These are phyloP conservation scores for Fraxinus quadrangulata DNA, from an alignment of 257 asterid genomes.

Conservation along the genomic window DNA sequence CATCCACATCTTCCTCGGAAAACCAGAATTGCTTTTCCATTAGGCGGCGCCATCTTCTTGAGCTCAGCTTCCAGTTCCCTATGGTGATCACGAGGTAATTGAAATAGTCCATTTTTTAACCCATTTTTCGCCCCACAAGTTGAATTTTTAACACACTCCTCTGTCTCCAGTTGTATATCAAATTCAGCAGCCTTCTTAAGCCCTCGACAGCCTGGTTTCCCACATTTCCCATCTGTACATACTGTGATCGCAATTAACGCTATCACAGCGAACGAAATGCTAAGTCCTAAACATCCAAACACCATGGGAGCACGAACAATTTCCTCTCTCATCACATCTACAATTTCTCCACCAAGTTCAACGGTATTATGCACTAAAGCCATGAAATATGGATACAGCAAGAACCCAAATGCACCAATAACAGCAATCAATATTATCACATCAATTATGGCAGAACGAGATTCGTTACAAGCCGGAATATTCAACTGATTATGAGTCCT, in stretches of 20 bases:
- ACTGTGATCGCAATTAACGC: conserved; percentile 62
- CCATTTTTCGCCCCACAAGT: conserved; percentile 34
- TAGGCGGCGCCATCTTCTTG: conserved; percentile 90
- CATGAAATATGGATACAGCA: conserved; percentile 65
- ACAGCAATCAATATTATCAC: conserved; percentile 77
- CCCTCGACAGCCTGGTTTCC: conserved; percentile 76
- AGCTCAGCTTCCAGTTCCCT: conserved; percentile 91
- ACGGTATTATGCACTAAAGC: conserved; percentile 35
- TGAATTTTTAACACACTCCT: conserved; percentile 63
- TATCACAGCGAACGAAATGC: conserved; percentile 54
- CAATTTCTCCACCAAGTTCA: conserved; percentile 54
- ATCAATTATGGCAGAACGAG: conserved; percentile 72
- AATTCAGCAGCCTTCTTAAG: conserved; percentile 83
- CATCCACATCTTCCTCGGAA: conserved; percentile 94
- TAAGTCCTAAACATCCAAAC: conserved; percentile 76
- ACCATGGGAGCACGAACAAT: conserved; percentile 68
- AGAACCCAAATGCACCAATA: conserved; percentile 60
- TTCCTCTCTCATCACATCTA: conserved; percentile 61
- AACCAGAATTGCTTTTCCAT: conserved; percentile 87
- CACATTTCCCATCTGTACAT: conserved; percentile 61
- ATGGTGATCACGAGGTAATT: conserved; percentile 78
- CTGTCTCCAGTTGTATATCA: conserved; percentile 86
- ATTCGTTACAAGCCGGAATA: conserved; percentile 72
- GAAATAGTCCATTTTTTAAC: conserved; percentile 65
- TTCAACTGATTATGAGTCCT: conserved; percentile 41